Base-by-base conservation (phyloP, 345 rosid genomes). In the Limnanthes douglasii region DNA sequence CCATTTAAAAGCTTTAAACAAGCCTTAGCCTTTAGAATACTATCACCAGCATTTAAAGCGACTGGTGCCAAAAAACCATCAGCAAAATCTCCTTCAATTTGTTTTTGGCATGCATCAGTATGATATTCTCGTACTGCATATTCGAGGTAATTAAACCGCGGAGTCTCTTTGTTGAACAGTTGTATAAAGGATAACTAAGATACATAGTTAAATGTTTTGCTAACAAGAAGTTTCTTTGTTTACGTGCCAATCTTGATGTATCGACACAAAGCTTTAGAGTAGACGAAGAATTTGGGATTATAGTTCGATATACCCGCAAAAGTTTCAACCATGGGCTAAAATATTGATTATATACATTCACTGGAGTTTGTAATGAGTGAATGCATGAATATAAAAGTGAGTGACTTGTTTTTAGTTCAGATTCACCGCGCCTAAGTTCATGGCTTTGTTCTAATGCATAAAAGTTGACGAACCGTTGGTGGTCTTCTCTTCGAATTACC, bases 261-360 rank as follows among this genome's bases (percentile, higher is more conserved):
- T 67, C 67, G 73, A 81, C 57, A 53, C 72, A 70, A 28, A 86
- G 90, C 60, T 78, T 81, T 41, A 72, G 49, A 43, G 83, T 72
- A 49, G 64, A 60, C 25, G 69, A 69, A 50, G 92, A 72, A 56
- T 62, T 63, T 21, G 94, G 92, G 21, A 43, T 62, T 44, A 64
- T 50, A 37, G 75, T 66, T 56, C 60, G 69, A 55, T 77, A 74
- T 42, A 78, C 66, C 47, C 94, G 66, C 16, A 86, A 66, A 61
- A 78, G 66, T 61, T 81, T 86, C 53, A 75, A 51, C 96, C 94
- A 86, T 36, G 75, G 81, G 61, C 59, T 59, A 54, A 90, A 86
- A 53, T 86, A 90, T 64, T 72, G 92, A 56, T 46, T 65, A 38
- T 45, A 31, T 45, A 53, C 64, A 49, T 56, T 75, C 37, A 74